phyloP scores from a whole-genome alignment of 2,329 filamentous ascomycete genomes.

The Epichloe brachyelytri region DNA sequence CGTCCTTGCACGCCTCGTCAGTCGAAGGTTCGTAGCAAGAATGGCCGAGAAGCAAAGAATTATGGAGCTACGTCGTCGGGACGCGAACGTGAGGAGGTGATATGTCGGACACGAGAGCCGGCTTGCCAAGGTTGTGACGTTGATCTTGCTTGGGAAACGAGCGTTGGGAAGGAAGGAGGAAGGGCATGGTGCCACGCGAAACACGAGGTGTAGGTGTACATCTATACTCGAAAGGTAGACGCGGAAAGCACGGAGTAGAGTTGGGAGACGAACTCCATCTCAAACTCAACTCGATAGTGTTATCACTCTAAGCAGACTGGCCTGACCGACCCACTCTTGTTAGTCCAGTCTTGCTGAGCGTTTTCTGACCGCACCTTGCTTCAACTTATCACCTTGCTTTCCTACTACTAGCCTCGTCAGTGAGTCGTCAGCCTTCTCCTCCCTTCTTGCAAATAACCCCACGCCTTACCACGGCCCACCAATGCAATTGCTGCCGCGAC shows the following conservation, averaged over 20 bases:
- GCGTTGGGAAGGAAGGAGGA: background rate
- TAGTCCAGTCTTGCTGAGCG: background rate
- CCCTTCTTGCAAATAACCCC: constrained; percentile 4
- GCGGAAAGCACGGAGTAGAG: too few species aligned
- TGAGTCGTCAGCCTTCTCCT: constrained; percentile 7
- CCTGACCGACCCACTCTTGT: background rate
- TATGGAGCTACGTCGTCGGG: background rate
- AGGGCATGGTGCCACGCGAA: background rate
- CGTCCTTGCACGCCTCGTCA: background rate
- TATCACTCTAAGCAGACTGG: too few species aligned
- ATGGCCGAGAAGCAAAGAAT: background rate
- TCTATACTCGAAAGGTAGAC: background rate
- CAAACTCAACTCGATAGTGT: too few species aligned
- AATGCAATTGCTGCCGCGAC: constrained; percentile 5
- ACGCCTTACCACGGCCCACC: constrained; percentile 5
- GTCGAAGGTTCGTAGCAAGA: background rate
- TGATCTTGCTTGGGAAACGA: background rate
- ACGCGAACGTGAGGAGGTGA: background rate
- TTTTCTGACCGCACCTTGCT: background rate
- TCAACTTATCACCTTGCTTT: background rate
- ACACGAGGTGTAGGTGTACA: background rate
- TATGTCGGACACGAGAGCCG: background rate
- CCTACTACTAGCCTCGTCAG: constrained; percentile 2
- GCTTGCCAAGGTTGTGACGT: background rate
- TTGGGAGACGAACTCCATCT: too few species aligned